phyloP scores from a whole-genome alignment of 1,284 basidiomycete genomes.

The Boletus hoseneyae region DNA sequence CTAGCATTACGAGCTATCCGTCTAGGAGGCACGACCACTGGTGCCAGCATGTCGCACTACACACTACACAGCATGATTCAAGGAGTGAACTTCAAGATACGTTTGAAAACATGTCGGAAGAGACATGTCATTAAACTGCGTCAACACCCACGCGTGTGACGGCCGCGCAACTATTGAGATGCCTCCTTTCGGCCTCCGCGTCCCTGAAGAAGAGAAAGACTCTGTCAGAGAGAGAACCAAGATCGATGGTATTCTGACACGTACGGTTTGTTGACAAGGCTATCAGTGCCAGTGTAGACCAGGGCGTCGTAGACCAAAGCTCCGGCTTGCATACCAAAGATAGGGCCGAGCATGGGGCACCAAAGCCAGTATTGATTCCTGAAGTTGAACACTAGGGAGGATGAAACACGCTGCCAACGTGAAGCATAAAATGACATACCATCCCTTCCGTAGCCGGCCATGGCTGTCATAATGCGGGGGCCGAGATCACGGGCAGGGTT shows the following conservation, averaged over 20 bases:
- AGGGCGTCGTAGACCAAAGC: conserved; percentile 52
- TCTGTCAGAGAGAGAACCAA: not conserved
- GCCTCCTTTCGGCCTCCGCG: conserved; percentile 9
- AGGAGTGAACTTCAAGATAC: no score
- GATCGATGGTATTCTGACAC: conserved; percentile 8
- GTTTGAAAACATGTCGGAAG: not conserved
- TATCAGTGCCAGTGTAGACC: conserved; percentile 52
- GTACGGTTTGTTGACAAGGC: conserved; percentile 51
- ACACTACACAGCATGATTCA: not conserved
- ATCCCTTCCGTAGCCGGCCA: conserved; percentile 55
- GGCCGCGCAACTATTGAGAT: conserved; percentile 16
- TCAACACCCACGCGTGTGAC: not conserved
- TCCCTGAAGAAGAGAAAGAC: conserved; percentile 10
- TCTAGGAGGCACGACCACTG: not conserved
- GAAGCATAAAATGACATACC: conserved; percentile 27
- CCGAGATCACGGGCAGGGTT: conserved; percentile 68
- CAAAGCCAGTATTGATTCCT: conserved; percentile 74
- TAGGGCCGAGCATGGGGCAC: conserved; percentile 61
- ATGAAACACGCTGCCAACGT: not conserved
- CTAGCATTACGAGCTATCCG: no score
- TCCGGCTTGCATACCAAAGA: conserved; percentile 53
- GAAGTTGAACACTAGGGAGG: conserved; percentile 41
- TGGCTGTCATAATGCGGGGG: conserved; percentile 55
- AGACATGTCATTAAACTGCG: conserved; percentile 31
- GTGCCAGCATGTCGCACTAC: not conserved